These are phyloP conservation scores for Papiliotrema flavescens DNA, from an alignment of 1,284 basidiomycete species.

Conservation along the genomic window DNA sequence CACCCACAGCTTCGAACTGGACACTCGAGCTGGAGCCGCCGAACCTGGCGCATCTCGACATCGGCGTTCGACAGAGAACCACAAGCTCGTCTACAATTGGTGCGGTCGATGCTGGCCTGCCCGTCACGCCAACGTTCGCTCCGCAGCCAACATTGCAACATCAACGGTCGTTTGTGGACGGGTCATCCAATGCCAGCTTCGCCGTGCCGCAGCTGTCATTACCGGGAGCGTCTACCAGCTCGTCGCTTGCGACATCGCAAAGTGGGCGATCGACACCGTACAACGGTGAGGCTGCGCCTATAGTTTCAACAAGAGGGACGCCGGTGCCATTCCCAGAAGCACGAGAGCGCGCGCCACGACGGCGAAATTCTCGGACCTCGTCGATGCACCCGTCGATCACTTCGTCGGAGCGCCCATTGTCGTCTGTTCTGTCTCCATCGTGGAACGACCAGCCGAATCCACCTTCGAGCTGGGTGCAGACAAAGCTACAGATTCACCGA, in stretches of 20 bases:
- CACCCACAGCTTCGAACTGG: conserved; percentile 6
- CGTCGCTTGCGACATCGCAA: neutral
- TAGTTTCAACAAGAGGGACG: neutral
- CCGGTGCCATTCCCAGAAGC: neutral
- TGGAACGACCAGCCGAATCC: conserved; percentile 33
- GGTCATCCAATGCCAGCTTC: neutral
- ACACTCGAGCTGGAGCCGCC: conserved; percentile 1
- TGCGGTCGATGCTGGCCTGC: conserved; percentile 2
- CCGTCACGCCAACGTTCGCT: conserved; percentile 2
- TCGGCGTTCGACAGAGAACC: neutral
- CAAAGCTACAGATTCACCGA: conserved; percentile 46
- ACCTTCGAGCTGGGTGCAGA: conserved; percentile 43
- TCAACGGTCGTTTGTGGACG: conserved; percentile 4
- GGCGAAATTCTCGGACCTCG: conserved; percentile 19
- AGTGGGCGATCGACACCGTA: neutral
- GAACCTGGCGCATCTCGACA: neutral
- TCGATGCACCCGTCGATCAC: conserved; percentile 20
- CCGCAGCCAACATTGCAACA: conserved; percentile 1
- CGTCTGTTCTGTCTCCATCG: conserved; percentile 25
- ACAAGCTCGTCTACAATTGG: conserved; percentile 1
- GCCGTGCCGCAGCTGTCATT: conserved; percentile 2
- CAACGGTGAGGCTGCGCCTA: neutral
- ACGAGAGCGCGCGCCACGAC: conserved; percentile 7
- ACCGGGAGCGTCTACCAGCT: neutral
- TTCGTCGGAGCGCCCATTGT: conserved; percentile 5